Percentiles rank a stretch among this genome's conserved stretches.
phyloP scores from a whole-genome alignment of 345 rosid species.

The Eucalyptus microcorys region DNA sequence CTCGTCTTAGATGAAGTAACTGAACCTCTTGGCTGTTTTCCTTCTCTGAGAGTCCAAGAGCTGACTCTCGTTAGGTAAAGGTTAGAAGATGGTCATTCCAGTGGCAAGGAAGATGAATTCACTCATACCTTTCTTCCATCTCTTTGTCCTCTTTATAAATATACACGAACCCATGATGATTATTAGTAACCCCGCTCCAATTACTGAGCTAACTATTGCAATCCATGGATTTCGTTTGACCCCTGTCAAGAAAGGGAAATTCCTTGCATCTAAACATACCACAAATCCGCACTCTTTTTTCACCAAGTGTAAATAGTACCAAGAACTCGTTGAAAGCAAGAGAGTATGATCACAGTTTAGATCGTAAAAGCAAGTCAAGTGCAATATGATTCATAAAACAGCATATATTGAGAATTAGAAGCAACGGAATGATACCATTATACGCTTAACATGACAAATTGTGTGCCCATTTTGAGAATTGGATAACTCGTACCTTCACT shows the following conservation, averaged over 20 bases:
- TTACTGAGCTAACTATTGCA: neutral
- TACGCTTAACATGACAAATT: neutral
- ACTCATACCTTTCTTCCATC: neutral
- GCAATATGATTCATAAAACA: neutral
- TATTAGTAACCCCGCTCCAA: neutral
- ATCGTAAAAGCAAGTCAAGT: neutral
- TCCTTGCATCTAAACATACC: neutral
- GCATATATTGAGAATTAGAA: neutral
- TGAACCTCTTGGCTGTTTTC: slow-evolving; percentile 1
- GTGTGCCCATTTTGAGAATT: rapidly evolving
- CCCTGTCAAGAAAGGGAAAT: neutral
- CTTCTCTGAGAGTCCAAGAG: neutral
- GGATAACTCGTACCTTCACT: neutral
- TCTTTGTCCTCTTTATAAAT: neutral
- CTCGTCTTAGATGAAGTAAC: neutral
- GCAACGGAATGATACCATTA: neutral
- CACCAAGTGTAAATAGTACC: neutral
- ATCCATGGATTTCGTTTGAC: neutral
- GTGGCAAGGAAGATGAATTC: neutral
- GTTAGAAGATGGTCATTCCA: neutral
- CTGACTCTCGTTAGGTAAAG: neutral
- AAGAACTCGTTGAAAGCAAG: neutral
- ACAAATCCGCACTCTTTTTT: neutral
- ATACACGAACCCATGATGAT: neutral
- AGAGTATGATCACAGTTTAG: neutral